Conservation (phyloP, 228 moss, liverwort and hornwort species). For the Sphagnum fallax region DNA sequence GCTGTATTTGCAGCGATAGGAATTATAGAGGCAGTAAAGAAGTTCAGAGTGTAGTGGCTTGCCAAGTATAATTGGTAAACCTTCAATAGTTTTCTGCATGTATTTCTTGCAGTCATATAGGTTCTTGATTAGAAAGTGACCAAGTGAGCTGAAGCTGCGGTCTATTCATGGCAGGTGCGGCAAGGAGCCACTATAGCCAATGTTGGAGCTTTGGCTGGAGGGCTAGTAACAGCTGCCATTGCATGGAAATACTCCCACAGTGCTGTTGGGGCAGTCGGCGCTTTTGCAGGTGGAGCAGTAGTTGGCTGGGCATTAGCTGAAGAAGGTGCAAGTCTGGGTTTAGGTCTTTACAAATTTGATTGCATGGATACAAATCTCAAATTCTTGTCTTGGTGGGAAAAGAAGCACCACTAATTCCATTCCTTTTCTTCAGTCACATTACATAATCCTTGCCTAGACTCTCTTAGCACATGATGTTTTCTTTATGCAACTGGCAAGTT, state of each 20-base stretch:
- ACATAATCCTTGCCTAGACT: no score
- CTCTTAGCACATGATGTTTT: no score
- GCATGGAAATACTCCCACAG: conserved; percentile 59
- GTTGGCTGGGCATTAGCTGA: conserved; percentile 78
- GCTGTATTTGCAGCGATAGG: no score
- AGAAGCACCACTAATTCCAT: conserved; percentile 27
- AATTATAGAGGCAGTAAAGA: no score
- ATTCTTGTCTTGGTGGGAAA: conserved; percentile 87
- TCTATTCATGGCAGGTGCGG: conserved; percentile 38
- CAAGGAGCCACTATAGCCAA: conserved; percentile 67
- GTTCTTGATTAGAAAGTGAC: no score
- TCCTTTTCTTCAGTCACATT: no score
- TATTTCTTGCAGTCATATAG: no score
- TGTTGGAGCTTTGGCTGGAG: conserved; percentile 57
- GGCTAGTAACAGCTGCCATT: conserved; percentile 58
- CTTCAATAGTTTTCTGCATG: no score
- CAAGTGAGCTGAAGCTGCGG: no score
- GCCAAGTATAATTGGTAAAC: no score
- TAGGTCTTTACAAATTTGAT: conserved; percentile 85
- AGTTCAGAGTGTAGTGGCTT: no score
- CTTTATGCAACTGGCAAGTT: no score
- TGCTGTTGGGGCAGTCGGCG: conserved; percentile 38
- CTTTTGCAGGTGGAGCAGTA: conserved; percentile 53
- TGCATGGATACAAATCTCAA: conserved; percentile 84
- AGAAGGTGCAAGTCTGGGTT: conserved; percentile 68